Evolutionary conservation across 768 basidiomycete genomes (phyloP).

Genomic region (Rhodotorula graminis): DNA sequence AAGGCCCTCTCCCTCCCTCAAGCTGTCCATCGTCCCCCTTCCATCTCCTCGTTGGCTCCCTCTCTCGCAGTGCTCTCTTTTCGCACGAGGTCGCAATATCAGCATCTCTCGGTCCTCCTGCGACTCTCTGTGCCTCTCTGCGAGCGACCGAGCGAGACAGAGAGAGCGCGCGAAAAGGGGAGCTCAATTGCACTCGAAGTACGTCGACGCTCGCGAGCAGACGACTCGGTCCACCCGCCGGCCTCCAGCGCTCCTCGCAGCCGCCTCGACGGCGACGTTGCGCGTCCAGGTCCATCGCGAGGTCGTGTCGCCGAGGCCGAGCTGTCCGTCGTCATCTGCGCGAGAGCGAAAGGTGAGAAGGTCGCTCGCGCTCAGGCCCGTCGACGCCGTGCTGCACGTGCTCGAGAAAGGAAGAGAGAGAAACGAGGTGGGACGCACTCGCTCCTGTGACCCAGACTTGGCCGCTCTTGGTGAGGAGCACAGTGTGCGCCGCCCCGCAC

Average conservation of each 20-base stretch:
- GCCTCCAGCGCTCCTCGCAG: too few species aligned
- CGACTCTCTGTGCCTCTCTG: neutral
- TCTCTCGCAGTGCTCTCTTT: neutral
- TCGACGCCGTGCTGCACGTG: too few species aligned
- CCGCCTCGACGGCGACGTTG: neutral
- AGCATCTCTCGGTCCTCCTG: neutral
- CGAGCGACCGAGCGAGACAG: neutral
- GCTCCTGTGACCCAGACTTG: slow-evolving; percentile 18
- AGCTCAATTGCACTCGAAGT: neutral
- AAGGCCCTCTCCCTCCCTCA: neutral
- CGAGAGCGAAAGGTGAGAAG: neutral
- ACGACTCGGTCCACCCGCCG: neutral
- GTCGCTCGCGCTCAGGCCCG: too few species aligned
- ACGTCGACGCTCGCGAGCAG: slow-evolving; percentile 1
- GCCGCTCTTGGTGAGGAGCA: slow-evolving; percentile 8
- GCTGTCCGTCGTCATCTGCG: slow-evolving; percentile 20
- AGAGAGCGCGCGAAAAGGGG: too few species aligned
- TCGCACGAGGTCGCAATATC: neutral
- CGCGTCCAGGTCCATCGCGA: neutral
- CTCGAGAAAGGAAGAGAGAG: too few species aligned
- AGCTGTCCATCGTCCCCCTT: neutral
- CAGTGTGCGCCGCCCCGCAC: slow-evolving; percentile 8
- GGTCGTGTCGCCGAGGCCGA: neutral
- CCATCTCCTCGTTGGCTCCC: neutral
- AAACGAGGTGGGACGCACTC: slow-evolving; percentile 12